A percentile compares a stretch with the other conserved stretches of the same genome.
These are phyloP conservation scores for Euptelea pleiosperma DNA, from an alignment of 164 flowering plant species.

Conservation along the genomic window DNA sequence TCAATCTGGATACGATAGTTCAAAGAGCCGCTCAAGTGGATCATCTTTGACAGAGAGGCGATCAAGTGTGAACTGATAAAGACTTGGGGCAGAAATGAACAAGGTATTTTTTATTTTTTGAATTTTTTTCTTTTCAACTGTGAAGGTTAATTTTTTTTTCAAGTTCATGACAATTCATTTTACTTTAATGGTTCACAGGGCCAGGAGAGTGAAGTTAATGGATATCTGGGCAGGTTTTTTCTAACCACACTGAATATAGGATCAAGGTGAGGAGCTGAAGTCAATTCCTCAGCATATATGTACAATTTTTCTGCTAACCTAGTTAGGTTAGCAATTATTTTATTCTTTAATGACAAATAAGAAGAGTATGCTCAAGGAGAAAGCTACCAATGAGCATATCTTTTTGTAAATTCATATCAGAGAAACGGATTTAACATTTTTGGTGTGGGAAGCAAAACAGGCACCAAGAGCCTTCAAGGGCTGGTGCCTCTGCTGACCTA, in stretches of 20 bases:
- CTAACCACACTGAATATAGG: constrained; percentile 6
- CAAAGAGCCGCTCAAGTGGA: constrained; percentile 29
- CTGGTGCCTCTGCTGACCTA: too few relatives aligned
- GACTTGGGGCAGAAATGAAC: background rate
- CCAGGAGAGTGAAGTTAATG: constrained; percentile 7
- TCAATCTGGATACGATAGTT: constrained; percentile 27
- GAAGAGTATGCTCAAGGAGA: constrained; percentile 5
- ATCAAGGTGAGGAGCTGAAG: background rate
- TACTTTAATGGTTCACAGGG: background rate
- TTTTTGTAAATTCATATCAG: background rate
- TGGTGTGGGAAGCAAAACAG: too few relatives aligned
- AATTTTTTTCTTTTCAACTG: too few relatives aligned
- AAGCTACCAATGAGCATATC: constrained; percentile 3
- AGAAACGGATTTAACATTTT: too few relatives aligned
- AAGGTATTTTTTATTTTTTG: too few relatives aligned
- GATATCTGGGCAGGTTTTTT: constrained; percentile 3
- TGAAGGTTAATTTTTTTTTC: too few relatives aligned
- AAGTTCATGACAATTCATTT: background rate
- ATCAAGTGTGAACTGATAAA: constrained; percentile 10
- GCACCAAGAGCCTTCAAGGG: too few relatives aligned
- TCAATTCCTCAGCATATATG: constrained; percentile 6
- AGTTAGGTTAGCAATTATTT: constrained; percentile 7
- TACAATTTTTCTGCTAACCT: background rate
- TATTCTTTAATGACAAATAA: constrained; percentile 2
- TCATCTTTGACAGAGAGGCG: constrained; percentile 22